These are phyloP conservation scores for Reutealis trisperma DNA, from an alignment of 345 rosid species.

Conservation along the genomic window DNA sequence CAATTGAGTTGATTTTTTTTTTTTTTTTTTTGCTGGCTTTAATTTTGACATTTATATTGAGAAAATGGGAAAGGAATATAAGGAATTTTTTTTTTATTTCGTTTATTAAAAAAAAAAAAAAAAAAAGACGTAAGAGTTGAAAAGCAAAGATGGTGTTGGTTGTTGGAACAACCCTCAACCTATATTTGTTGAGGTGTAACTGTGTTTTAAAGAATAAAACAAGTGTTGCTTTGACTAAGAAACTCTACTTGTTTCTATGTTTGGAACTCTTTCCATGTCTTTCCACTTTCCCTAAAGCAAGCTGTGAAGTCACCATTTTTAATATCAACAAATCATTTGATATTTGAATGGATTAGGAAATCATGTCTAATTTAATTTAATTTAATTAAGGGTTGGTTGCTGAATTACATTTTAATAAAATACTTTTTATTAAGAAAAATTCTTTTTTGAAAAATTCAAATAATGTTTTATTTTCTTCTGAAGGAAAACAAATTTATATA, in stretches of 20 bases:
- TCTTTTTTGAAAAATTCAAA: too few relatives aligned
- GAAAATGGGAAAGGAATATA: not conserved
- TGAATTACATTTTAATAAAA: too few relatives aligned
- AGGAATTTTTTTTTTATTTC: not conserved
- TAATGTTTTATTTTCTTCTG: too few relatives aligned
- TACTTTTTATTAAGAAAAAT: too few relatives aligned
- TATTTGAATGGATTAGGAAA: conserved; percentile 3
- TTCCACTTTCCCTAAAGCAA: not conserved
- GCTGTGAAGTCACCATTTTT: conserved; percentile 9
- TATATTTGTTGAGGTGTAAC: conserved; percentile 21
- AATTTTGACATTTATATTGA: not conserved
- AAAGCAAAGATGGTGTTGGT: conserved; percentile 40
- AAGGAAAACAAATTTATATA: not conserved
- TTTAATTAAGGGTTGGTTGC: too few relatives aligned
- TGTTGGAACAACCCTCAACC: conserved; percentile 34
- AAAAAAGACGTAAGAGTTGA: conserved; percentile 22
- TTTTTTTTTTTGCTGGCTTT: too few relatives aligned
- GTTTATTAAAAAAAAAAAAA: not conserved
- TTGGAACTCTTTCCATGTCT: conserved; percentile 1
- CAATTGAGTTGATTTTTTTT: not conserved
- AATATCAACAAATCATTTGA: not conserved
- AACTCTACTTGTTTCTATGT: conserved; percentile 19
- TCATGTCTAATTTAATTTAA: not conserved
- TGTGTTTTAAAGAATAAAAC: conserved; percentile 14
- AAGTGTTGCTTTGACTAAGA: conserved; percentile 17